Evolutionary conservation across 768 basidiomycete genomes (phyloP).

Genomic region (Tricholoma sp.): DNA sequence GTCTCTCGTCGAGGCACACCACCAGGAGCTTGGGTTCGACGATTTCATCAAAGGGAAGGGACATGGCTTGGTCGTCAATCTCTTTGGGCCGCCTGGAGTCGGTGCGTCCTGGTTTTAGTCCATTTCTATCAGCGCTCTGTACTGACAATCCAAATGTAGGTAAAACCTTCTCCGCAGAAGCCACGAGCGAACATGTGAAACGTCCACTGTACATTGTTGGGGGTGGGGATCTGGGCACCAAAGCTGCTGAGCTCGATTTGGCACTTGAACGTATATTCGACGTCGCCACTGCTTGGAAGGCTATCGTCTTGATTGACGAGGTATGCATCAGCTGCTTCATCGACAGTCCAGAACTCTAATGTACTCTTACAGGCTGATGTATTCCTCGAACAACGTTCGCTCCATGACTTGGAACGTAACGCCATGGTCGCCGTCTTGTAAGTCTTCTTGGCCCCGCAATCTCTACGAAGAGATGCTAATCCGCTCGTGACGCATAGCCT

Average conservation of each 20-base stretch:
- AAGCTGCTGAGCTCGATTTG: constrained; percentile 36
- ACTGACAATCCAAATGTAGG: constrained; percentile 18
- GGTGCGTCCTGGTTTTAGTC: constrained; percentile 28
- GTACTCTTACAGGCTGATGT: constrained; percentile 47
- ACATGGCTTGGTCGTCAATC: constrained; percentile 42
- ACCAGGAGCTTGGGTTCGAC: constrained; percentile 45
- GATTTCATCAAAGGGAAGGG: constrained; percentile 66
- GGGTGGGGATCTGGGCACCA: constrained; percentile 51
- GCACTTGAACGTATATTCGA: constrained; percentile 44
- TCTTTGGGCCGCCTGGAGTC: constrained; percentile 56
- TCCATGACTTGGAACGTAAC: constrained; percentile 61
- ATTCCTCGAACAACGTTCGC: constrained; percentile 64
- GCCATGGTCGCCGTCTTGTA: constrained; percentile 71
- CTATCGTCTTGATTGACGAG: constrained; percentile 55
- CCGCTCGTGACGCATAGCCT: constrained; percentile 28
- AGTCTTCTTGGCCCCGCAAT: constrained; percentile 11
- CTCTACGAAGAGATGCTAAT: constrained; percentile 19
- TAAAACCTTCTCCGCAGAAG: constrained; percentile 59
- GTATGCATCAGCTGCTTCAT: constrained; percentile 10
- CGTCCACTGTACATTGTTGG: constrained; percentile 50
- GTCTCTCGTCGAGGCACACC: constrained; percentile 55
- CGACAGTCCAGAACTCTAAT: constrained; percentile 1
- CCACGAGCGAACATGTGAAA: constrained; percentile 50
- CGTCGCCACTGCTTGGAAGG: constrained; percentile 56
- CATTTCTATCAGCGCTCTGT: neutral